phyloP scores from a whole-genome alignment of 2,329 filamentous ascomycete species.

The Pyricularia sp. region DNA sequence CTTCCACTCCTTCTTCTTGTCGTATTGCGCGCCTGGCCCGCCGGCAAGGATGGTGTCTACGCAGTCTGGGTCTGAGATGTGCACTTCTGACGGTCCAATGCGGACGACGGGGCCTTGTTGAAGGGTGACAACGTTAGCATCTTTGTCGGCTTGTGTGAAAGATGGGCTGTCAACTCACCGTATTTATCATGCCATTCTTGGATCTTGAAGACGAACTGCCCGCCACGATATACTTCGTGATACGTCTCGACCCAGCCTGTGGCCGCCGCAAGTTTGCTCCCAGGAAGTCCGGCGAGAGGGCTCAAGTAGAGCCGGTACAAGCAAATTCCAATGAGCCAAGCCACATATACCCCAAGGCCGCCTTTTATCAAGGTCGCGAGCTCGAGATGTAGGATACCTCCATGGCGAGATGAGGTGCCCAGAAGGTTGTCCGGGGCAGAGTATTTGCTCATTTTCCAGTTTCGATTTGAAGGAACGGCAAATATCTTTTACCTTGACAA shows the following conservation, averaged over 20 bases:
- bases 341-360: not conserved
- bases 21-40: slow-evolving; percentile 4
- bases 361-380: not conserved
- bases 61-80: slow-evolving; percentile 18
- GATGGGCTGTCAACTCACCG: slow-evolving; percentile 5
- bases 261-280: slow-evolving; percentile 18
- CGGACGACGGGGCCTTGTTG: slow-evolving; percentile 16
- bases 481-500: not conserved
- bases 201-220: slow-evolving; percentile 17
- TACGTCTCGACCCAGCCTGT: slow-evolving; percentile 20
- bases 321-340: not conserved
- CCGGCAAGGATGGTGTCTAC: slow-evolving; percentile 13
- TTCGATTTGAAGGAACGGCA: too few relatives aligned
- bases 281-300: slow-evolving; percentile 14
- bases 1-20: slow-evolving; percentile 7
- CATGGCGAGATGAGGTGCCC: not conserved
- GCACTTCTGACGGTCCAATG: slow-evolving; percentile 19
- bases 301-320: slow-evolving; percentile 1
- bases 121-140: slow-evolving; percentile 7
- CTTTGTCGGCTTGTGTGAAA: not conserved
- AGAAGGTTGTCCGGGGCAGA: not conserved
- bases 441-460: not conserved
- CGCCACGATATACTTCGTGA: slow-evolving; percentile 16
- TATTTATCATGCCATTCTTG: slow-evolving; percentile 21
- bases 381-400: not conserved